These are phyloP conservation scores for Populus euphratica DNA, from an alignment of 345 rosid genomes.

Conservation along the genomic window DNA sequence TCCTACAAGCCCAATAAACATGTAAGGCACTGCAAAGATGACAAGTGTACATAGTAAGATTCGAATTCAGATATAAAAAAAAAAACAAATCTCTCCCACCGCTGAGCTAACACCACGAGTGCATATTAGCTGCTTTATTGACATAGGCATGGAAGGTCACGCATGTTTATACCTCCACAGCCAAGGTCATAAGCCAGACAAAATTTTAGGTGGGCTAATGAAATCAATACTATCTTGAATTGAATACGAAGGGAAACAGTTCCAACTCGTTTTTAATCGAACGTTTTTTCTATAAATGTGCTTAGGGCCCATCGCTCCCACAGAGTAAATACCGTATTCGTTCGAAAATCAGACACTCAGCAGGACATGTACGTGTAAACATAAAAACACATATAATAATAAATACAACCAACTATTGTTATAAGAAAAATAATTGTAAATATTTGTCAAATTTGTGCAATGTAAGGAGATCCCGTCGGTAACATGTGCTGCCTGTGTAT, in stretches of 20 bases:
- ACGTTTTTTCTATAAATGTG: neutral
- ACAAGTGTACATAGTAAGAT: too few species aligned
- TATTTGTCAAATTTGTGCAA: neutral
- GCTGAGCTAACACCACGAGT: too few species aligned
- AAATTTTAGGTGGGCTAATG: neutral
- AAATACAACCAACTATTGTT: neutral
- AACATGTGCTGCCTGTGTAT: too few species aligned
- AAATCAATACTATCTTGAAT: neutral
- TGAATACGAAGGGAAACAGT: neutral
- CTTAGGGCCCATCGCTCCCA: neutral
- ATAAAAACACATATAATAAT: neutral
- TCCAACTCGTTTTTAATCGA: neutral
- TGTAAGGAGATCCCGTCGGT: neutral
- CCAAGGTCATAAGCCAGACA: neutral
- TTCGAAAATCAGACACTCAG: neutral
- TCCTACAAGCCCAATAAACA: too few species aligned
- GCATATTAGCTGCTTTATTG: neutral
- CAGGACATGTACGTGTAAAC: neutral
- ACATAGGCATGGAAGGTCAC: neutral
- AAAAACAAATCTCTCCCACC: too few species aligned
- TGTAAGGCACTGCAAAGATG: too few species aligned
- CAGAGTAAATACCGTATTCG: neutral
- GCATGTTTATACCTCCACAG: neutral
- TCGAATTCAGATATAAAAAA: too few species aligned
- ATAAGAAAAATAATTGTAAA: too few species aligned